Evolutionary conservation across 805 yeast species (phyloP).

Genomic region (Spathaspora hagerdaliae): DNA sequence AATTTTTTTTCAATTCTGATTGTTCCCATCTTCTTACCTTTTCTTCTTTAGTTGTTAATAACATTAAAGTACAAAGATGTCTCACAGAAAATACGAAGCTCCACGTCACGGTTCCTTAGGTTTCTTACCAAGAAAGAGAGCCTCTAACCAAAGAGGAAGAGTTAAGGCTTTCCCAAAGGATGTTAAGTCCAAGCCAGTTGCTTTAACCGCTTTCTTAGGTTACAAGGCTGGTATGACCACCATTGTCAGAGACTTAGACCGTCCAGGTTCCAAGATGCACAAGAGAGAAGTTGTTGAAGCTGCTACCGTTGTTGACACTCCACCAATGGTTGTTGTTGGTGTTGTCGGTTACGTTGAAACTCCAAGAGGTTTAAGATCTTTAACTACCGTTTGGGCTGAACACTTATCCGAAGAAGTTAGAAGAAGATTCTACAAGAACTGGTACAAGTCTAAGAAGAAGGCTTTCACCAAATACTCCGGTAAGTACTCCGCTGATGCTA

Average conservation of each 20-base stretch:
- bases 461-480: constrained; percentile 99
- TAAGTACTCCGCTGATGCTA: constrained; percentile 91
- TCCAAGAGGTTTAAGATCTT: constrained; percentile 99
- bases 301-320: constrained; percentile 98
- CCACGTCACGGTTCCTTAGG: constrained; percentile 99
- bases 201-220: constrained; percentile 99
- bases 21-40: background rate
- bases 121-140: constrained; percentile 99
- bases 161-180: constrained; percentile 99
- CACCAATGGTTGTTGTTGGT: constrained; percentile 98
- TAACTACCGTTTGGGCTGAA: constrained; percentile 99
- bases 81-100: constrained; percentile 99
- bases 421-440: constrained; percentile 99
- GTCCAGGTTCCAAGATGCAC: constrained; percentile 99
- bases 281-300: constrained; percentile 99
- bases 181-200: constrained; percentile 95
- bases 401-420: constrained; percentile 98
- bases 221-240: constrained; percentile 99
- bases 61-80: constrained; percentile 49
- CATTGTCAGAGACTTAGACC: constrained; percentile 99
- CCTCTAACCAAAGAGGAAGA: constrained; percentile 97
- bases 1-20: background rate
- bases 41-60: constrained; percentile 3
- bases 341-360: constrained; percentile 99
- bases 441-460: constrained; percentile 99